Evolutionary conservation across 495 filamentous ascomycete species (phyloP).

Genomic region (Penicillium dipodomyicola): DNA sequence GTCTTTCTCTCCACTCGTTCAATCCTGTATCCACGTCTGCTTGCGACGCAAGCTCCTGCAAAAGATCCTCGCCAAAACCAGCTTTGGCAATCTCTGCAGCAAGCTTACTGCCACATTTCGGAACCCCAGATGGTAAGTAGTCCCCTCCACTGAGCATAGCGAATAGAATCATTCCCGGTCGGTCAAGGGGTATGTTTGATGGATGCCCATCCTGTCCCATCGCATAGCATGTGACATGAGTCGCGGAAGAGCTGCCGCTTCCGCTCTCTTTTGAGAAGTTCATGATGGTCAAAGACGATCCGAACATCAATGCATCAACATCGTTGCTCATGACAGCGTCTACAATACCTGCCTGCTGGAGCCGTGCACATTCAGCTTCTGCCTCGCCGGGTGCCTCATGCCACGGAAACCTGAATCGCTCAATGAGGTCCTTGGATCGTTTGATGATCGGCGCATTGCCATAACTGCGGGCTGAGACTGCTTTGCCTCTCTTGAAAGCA

Average conservation of each 20-base stretch:
- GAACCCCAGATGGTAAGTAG: slow-evolving; percentile 86
- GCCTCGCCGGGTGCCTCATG: slow-evolving; percentile 94
- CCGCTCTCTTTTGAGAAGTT: slow-evolving; percentile 78
- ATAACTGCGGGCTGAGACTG: slow-evolving; percentile 36
- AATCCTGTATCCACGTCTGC: slow-evolving; percentile 49
- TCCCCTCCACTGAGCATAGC: slow-evolving; percentile 96
- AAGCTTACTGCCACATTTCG: slow-evolving; percentile 79
- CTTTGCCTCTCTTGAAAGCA: slow-evolving; percentile 78
- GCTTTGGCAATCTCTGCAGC: slow-evolving; percentile 89
- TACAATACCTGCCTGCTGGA: slow-evolving; percentile 81
- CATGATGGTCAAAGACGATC: slow-evolving; percentile 70
- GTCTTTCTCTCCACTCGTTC: slow-evolving; percentile 67
- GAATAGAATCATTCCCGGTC: slow-evolving; percentile 89
- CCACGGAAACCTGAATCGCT: slow-evolving; percentile 77
- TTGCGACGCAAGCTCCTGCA: slow-evolving; percentile 51
- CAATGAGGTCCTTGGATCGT: slow-evolving; percentile 73
- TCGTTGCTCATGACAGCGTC: slow-evolving; percentile 97
- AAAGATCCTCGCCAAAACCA: slow-evolving; percentile 79
- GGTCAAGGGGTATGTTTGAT: slow-evolving; percentile 59
- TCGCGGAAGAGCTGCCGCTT: slow-evolving; percentile 63
- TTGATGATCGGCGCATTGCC: slow-evolving; percentile 51
- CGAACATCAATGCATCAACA: slow-evolving; percentile 98
- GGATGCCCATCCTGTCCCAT: slow-evolving; percentile 38
- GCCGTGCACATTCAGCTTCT: slow-evolving; percentile 89
- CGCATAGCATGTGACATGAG: slow-evolving; percentile 80